phyloP scores from a whole-genome alignment of 495 filamentous ascomycete species.

The Cladorrhinum samala region DNA sequence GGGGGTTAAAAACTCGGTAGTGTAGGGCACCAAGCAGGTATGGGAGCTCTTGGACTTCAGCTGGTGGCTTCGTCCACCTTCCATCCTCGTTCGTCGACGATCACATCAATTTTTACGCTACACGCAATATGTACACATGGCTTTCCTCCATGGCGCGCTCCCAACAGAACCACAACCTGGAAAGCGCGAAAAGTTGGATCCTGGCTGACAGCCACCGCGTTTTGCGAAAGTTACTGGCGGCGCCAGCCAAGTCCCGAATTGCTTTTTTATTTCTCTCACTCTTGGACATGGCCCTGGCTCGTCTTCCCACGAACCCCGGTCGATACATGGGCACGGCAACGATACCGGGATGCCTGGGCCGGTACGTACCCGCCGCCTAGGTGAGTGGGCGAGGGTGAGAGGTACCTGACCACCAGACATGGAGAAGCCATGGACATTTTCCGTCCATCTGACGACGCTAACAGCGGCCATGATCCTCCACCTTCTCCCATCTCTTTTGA shows the following conservation, averaged over 20 bases:
- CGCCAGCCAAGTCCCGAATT: conserved; percentile 5
- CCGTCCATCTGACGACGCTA: conserved; percentile 11
- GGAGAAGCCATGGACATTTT: conserved; percentile 3
- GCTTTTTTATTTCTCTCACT: conserved; percentile 8
- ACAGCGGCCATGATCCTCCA: conserved; percentile 6
- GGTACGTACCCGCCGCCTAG: conserved; percentile 1
- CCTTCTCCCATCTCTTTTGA: background rate
- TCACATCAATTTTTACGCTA: too few species aligned
- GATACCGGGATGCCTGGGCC: background rate
- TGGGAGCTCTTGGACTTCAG: too few species aligned
- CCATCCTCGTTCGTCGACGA: too few species aligned
- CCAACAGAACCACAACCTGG: too few species aligned
- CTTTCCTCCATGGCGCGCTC: too few species aligned
- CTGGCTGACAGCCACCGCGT: conserved; percentile 9
- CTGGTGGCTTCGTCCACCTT: too few species aligned
- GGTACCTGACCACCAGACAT: conserved; percentile 1
- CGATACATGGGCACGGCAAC: background rate
- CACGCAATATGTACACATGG: too few species aligned
- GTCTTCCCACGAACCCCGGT: conserved; percentile 5
- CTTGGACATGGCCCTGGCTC: background rate
- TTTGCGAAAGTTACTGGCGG: conserved; percentile 8
- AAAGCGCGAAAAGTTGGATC: too few species aligned
- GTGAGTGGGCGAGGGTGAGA: background rate
- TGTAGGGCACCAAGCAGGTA: too few species aligned
- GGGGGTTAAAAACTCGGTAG: too few species aligned